Base-by-base conservation (phyloP, 2,329 filamentous ascomycete species). In the Microsporum ferrugineum region DNA sequence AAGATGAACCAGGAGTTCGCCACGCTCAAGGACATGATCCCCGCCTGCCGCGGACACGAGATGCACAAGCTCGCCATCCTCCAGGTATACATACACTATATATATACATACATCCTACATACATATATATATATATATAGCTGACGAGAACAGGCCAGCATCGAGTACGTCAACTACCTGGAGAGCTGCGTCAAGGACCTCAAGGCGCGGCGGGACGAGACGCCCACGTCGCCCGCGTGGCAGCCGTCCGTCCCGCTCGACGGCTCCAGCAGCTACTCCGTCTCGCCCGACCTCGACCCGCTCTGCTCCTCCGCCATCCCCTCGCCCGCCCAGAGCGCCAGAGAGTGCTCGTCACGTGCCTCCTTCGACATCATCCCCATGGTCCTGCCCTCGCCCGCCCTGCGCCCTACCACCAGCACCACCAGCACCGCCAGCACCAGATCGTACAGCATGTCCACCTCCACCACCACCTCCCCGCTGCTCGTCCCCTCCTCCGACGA, bases 1-100 rank as follows among this genome's bases (percentile, higher is more conserved):
- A 99, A 97, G 79, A 99, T 97, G 92, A 97, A 99, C 68, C 92
- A 97, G 72, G 94, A 97, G 76, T 97, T 97, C 76, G 88, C 85
- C 1, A 88, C 95, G 14, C 77, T 97, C 66, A 97, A 97, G 76
- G 84, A 87, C 68, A 91, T 99, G 88, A 95, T 97, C 61, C 94
- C 94, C 0, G 92, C 94, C 1, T 97, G 94, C 73, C 85, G 83
- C n/a, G 91, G 91, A 5, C 83, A 86, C 66, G 92, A 97, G 70
- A 97, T 97, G 94, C 94, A 97, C 75, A 99, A 99, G 76, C 78
- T 97, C 61, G 91, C 91, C 14, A 96, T 97, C 67, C 77, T 97
- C 58, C 91, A 96, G 84, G 91, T 95, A 73, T 43, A 29, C 33
- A 41, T 3, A 49, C n/a, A 8, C 27, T 27, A 14, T 1, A 29